Base-by-base conservation (phyloP, 805 yeast species). In the Ascoidea tarda region DNA sequence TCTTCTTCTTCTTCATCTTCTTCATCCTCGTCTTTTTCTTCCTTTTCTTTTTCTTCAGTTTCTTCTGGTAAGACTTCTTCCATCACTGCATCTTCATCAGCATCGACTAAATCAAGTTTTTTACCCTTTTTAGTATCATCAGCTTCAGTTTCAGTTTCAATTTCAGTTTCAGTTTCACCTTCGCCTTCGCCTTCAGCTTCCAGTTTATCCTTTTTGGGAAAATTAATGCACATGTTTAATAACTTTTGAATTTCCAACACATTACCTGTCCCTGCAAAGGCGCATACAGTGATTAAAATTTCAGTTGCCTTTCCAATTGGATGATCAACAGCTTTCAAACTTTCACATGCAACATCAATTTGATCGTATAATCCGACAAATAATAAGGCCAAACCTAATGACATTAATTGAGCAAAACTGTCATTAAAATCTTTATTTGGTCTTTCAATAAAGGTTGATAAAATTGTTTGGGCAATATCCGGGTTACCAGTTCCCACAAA, bases 231-330 rank as follows among this genome's bases (percentile, higher is more conserved):
- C 31, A 50, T 44, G 5, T 95, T 84, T 63, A 93, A 79, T 63
- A 93, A 74, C 46, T 87, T 81, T 72, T 93, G 99, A 57, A 93
- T 86, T 71, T 90, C 93, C 57, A 93, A 76, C 38, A 93, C 99
- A 65, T 93, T 93, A 59, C 99, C 99, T 46, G 98, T 88, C 57
- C 98, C 99, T 8, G 96, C 95, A 70, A 85, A 90, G 4, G 98
- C 95, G 71, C 97, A 87, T 51, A 90, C 84, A 57, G 84, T 88
- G 42, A 95, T 89, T 62, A 93, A 74, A 14, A 89, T 93, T 67
- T 87, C 93, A 63, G 90, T 79, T 49, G 95, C 85, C 59, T 86
- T 82, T 32, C 93, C 82, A 63, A 93, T 83, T 46, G 97, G 97
- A 64, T 91, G 97, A 59, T 89, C 96, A 62, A 93, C 85, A 14